Base-by-base conservation (phyloP, 2,329 filamentous ascomycete species). In the Colletotrichum destructivum region DNA sequence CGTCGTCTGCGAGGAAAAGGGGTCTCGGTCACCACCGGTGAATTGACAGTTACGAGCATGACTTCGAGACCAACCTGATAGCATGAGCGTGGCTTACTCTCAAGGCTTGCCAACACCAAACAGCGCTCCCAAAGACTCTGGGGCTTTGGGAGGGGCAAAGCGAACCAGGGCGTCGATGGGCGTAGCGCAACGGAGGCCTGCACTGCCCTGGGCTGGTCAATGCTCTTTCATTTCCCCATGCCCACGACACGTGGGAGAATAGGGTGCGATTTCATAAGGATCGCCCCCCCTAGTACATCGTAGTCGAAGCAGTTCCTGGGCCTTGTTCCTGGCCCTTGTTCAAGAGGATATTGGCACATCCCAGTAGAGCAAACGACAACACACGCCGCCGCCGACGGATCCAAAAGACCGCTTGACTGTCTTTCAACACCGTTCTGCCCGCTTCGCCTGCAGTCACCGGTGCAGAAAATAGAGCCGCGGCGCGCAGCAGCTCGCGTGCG, bases 211-310 rank as follows among this genome's bases (percentile, higher is more conserved):
- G 40, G 51, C 66, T 72, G 66, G 69, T 40, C 66, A 52, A 69
- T 72, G 69, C 66, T 72, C 54, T 69, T 23, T 65, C 63, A 71
- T 68, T 62, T 72, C 66, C 69, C 66, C 69, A 72, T 72, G 59
- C 66, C 40, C n/a, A 42, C 52, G 55, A 72, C 69, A 72, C 69
- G 69, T 72, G 69, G 69, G 49, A 64, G 23, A 42, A 61, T 47
- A 70, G 66, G 66, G 55, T 64, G 52, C 69, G 59, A 65, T 63
- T 69, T 70, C 66, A 72, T 72, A 31, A 72, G 54, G 69, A 72
- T 72, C 66, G 40, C 65, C 57, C 49, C 38, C 55, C 68, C 38
- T 62, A 51, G 68, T 42, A 71, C 63, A 26, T 62, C 40, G 68
- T 42, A 71, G 56, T 18, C 62, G 51, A 63, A 42, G 56, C 56